These are phyloP conservation scores for Cyclostephanos invisitatus DNA, from an alignment of 108 stramenopile genomes.

Conservation along the genomic window DNA sequence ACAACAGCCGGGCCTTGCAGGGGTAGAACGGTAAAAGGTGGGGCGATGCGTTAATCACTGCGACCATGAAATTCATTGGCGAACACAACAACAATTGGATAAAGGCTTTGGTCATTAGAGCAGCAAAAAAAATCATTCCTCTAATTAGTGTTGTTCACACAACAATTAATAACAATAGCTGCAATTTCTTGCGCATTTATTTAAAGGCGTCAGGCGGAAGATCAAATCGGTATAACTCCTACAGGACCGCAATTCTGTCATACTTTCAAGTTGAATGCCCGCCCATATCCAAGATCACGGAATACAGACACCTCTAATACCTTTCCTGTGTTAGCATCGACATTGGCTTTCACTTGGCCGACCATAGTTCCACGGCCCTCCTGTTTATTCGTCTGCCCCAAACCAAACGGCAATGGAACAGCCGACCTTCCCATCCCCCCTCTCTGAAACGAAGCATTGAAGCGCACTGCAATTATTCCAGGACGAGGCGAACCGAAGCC, in stretches of 20 bases:
- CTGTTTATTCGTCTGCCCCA: constrained; percentile 67
- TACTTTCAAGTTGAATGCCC: constrained; percentile 76
- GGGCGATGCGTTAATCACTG: constrained; percentile 71
- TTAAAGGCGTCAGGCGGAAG: neutral
- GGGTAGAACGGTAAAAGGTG: constrained; percentile 67
- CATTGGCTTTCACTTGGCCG: constrained; percentile 84
- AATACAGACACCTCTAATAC: constrained; percentile 71
- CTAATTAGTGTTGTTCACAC: neutral
- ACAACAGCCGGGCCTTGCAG: constrained; percentile 80
- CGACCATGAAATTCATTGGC: neutral
- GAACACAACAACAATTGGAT: neutral
- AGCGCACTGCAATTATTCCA: constrained; percentile 70
- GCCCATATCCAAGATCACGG: constrained; percentile 87
- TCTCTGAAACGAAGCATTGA: constrained; percentile 83
- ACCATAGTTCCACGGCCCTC: constrained; percentile 86
- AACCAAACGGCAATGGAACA: constrained; percentile 74
- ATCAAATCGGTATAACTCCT: neutral
- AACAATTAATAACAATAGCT: neutral
- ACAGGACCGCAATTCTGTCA: constrained; percentile 18
- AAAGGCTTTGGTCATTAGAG: neutral
- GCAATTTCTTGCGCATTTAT: neutral
- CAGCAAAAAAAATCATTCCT: neutral
- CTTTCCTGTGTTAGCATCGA: constrained; percentile 68
- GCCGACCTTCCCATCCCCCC: constrained; percentile 59
- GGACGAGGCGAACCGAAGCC: constrained; percentile 69